Base-by-base conservation (phyloP, 2,329 filamentous ascomycete genomes). In the Escovopsis sp. region DNA sequence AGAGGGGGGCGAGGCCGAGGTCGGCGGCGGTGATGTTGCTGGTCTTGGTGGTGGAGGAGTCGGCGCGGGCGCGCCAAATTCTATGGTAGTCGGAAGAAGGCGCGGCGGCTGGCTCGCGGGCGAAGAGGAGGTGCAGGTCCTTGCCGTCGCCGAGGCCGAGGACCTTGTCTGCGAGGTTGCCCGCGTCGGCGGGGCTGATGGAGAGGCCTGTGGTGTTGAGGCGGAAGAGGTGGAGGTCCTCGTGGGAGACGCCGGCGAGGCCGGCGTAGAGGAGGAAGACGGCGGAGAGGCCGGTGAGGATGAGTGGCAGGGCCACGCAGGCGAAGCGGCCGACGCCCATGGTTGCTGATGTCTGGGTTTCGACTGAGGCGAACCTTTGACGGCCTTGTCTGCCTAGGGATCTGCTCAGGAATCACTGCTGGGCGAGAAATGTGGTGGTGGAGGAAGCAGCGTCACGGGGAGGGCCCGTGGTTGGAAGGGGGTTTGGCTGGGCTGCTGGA, bases 231-330 rank as follows among this genome's bases (percentile, higher is more conserved):
- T 68, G 70, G 27, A 76, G 54, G 44, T 55, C 58, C 52, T 72
- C 70, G 60, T 69, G 64, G 38, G 65, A 56, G 27, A 76, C 61
- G 38, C 70, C 72, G 19, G 65, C 63, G 34, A 75, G 62, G 31
- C 66, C 65, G 13, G 64, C 70, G 32, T 76, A 61, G 41, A 76
- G 58, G 43, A 79, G 58, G 46, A 79, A 80, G 48, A 90, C 62
- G 49, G 94, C 66, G 39, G 81, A 79, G 43, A 70, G 80, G 48
- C 90, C 61, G 15, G 84, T 88, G 51, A 94, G 70, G 44, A 73
- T 65, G 61, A 94, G 86, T 41, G 88, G 88, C 64, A 86, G 65
- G 60, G 82, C 72, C 60, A 96, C 90, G 62, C 86, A 94, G 56
- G 82, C 65, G 49, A 88, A 74, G 52, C 88, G 75, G 47, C 84